Conservation (phyloP, 768 basidiomycete species). For the Lentinula edodes region DNA sequence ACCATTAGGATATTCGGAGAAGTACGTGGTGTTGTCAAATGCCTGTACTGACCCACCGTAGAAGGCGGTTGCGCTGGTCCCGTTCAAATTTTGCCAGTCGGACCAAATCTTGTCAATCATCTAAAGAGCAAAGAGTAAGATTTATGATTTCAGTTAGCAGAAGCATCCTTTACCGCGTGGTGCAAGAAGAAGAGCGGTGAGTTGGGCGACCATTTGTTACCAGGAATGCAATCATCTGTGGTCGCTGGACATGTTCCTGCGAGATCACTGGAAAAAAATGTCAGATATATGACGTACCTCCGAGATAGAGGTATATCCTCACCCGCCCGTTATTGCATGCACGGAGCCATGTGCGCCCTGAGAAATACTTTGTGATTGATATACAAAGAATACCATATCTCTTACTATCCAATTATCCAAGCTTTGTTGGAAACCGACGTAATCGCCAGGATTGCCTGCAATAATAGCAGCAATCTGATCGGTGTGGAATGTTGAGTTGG, state of each 20-base stretch:
- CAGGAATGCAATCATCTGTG: slow-evolving; percentile 15
- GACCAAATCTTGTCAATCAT: slow-evolving; percentile 9
- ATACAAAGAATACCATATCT: not conserved
- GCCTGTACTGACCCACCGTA: slow-evolving; percentile 2
- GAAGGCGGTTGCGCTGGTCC: not conserved
- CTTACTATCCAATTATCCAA: not conserved
- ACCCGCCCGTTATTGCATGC: not conserved
- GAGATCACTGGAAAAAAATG: not conserved
- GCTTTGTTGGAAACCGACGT: not conserved
- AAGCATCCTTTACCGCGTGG: not conserved
- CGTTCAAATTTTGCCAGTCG: slow-evolving; percentile 5
- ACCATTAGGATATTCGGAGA: slow-evolving; percentile 4
- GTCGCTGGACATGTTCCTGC: slow-evolving; percentile 17
- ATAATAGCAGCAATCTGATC: not conserved
- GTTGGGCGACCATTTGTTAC: slow-evolving; percentile 12
- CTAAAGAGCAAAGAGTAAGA: not conserved
- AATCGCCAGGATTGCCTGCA: not conserved
- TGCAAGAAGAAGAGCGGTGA: slow-evolving; percentile 1
- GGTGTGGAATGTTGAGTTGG: not conserved
- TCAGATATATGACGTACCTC: no score
- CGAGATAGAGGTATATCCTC: not conserved
- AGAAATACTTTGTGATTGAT: not conserved
- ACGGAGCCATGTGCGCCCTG: not conserved
- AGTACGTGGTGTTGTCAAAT: slow-evolving; percentile 5
- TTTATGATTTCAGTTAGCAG: no score